phyloP scores from a whole-genome alignment of 1,284 basidiomycete genomes.

The Ganoderma lingzhi region DNA sequence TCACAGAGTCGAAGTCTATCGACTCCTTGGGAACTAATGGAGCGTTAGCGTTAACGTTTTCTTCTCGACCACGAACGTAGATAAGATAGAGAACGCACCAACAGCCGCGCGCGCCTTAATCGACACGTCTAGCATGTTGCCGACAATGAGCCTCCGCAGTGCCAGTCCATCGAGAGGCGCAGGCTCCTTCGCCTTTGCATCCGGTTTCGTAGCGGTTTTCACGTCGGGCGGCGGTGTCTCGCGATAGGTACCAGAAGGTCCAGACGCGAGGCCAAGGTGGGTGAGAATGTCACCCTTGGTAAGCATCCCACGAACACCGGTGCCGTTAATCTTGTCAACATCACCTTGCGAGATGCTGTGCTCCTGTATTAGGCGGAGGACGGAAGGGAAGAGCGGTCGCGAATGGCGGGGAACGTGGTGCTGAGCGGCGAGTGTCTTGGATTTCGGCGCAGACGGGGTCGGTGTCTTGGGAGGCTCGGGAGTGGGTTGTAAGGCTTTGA shows the following conservation, averaged over 20 bases:
- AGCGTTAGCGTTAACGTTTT: conserved; percentile 13
- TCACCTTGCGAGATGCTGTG: conserved; percentile 62
- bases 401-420: conserved; percentile 55
- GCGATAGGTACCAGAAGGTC: conserved; percentile 80
- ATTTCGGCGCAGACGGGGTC: conserved; percentile 28
- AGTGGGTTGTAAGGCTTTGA: conserved; percentile 34
- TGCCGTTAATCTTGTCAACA: conserved; percentile 71
- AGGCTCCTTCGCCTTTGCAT: conserved; percentile 23
- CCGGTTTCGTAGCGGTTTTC: conserved; percentile 47
- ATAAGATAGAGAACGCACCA: conserved; percentile 47
- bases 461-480: conserved; percentile 44
- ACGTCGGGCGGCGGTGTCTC: conserved; percentile 43
- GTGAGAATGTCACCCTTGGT: conserved; percentile 91
- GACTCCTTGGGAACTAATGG: conserved; percentile 47
- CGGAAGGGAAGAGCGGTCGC: conserved; percentile 80
- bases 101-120: conserved; percentile 56
- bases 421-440: conserved; percentile 30
- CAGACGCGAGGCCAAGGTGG: conserved; percentile 82
- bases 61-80: conserved; percentile 11
- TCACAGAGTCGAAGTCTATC: conserved; percentile 72
- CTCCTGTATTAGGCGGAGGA: conserved; percentile 73
- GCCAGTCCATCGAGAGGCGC: conserved; percentile 71
- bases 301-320: conserved; percentile 88
- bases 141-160: conserved; percentile 77
- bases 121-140: conserved; percentile 70